Conservation (phyloP, 1,139 yeast genomes). For the Magnusiomyces suaveolens region DNA sequence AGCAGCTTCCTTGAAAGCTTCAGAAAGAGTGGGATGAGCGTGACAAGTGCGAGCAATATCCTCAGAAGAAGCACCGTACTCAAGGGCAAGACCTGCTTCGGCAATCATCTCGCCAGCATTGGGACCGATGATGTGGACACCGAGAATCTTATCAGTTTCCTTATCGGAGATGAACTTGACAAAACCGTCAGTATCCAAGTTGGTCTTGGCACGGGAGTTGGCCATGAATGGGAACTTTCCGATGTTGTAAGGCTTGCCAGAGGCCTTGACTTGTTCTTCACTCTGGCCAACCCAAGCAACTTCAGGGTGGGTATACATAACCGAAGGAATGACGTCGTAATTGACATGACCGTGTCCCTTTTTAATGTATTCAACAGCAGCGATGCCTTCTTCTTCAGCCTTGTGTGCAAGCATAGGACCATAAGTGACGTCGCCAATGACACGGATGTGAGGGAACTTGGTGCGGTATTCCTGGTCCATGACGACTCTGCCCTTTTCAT, state of each 20-base stretch:
- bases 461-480: slow-evolving; percentile 92
- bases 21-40: slow-evolving; percentile 97
- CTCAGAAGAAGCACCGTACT: slow-evolving; percentile 98
- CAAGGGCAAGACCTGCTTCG: slow-evolving; percentile 94
- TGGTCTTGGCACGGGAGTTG: slow-evolving; percentile 98
- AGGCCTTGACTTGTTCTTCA: slow-evolving; percentile 91
- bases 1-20: slow-evolving; percentile 98
- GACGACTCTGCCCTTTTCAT: slow-evolving; percentile 84
- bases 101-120: slow-evolving; percentile 99
- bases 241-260: slow-evolving; percentile 81
- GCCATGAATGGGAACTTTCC: slow-evolving; percentile 99
- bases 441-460: slow-evolving; percentile 86
- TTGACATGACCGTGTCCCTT: slow-evolving; percentile 95
- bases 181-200: slow-evolving; percentile 92
- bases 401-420: slow-evolving; percentile 99
- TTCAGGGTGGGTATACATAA: slow-evolving; percentile 98
- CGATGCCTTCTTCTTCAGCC: slow-evolving; percentile 99
- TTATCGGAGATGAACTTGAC: slow-evolving; percentile 94
- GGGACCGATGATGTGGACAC: slow-evolving; percentile 95
- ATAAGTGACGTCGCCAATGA: slow-evolving; percentile 95
- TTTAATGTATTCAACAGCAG: slow-evolving; percentile 92
- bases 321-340: slow-evolving; percentile 95
- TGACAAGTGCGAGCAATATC: slow-evolving; percentile 96
- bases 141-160: slow-evolving; percentile 92
- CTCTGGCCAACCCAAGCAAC: slow-evolving; percentile 98